These are phyloP conservation scores for Dentipellis sp. DNA, from an alignment of 768 basidiomycete species.

Conservation along the genomic window DNA sequence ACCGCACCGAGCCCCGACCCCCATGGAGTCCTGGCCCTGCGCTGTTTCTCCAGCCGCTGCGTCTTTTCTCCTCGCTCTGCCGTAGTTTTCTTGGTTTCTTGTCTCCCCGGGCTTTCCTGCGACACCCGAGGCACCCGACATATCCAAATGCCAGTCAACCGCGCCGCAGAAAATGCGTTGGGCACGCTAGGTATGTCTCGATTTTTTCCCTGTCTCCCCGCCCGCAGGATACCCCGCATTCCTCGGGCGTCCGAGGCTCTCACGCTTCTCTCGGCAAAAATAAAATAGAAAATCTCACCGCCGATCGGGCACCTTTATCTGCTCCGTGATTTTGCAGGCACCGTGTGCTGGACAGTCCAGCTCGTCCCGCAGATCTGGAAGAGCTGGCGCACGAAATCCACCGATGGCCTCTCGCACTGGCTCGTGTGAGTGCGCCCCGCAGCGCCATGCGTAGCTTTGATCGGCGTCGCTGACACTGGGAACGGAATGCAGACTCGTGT, in stretches of 20 bases:
- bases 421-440: constrained; percentile 39
- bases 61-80: too few species aligned
- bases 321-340: constrained; percentile 28
- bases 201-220: neutral
- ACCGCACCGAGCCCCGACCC: too few species aligned
- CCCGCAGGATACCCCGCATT: neutral
- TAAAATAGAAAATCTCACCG: neutral
- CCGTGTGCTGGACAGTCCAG: constrained; percentile 59
- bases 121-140: neutral
- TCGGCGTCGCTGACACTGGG: neutral
- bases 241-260: too few species aligned
- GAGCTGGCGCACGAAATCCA: constrained; percentile 56
- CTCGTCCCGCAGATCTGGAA: constrained; percentile 69
- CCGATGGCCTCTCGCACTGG: constrained; percentile 57
- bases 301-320: neutral
- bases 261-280: too few species aligned
- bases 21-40: too few species aligned
- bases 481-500: constrained; percentile 35
- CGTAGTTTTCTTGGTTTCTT: too few species aligned
- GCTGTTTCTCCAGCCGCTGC: too few species aligned
- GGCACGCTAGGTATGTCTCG: constrained; percentile 51
- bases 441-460: neutral
- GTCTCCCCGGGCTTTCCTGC: neutral
- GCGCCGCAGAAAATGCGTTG: constrained; percentile 54
- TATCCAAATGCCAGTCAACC: constrained; percentile 34